Conservation (phyloP, 164 flowering plant species). For the Nymphaea colorata region DNA sequence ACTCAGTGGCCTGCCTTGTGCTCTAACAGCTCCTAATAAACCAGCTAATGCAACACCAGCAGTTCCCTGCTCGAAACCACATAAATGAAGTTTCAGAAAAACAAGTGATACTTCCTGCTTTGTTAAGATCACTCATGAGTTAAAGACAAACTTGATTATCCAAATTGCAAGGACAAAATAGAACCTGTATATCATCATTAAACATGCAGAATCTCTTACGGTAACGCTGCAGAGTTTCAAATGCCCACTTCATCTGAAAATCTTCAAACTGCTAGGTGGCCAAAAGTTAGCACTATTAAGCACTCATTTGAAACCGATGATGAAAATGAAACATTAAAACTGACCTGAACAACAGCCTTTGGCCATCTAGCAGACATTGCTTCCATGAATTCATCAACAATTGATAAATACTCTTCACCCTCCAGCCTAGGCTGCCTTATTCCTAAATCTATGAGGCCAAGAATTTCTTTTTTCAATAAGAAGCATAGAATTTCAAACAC, state of each 20-base stretch:
- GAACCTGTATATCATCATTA: constrained; percentile 96
- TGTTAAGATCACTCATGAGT: not conserved
- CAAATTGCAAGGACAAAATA: not conserved
- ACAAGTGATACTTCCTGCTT: not conserved
- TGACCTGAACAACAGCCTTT: constrained; percentile 91
- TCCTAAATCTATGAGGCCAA: constrained; percentile 72
- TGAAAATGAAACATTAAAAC: constrained; percentile 1
- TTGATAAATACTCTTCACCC: constrained; percentile 83
- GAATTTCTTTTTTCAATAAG: not conserved
- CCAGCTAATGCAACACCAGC: constrained; percentile 99
- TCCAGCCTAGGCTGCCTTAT: constrained; percentile 83
- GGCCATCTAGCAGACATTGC: constrained; percentile 93
- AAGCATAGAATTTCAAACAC: not conserved
- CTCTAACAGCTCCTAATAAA: constrained; percentile 86
- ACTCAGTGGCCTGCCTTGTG: constrained; percentile 79
- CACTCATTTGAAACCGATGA: not conserved
- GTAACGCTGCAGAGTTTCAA: constrained; percentile 88
- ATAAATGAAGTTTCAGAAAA: not conserved
- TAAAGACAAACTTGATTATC: not conserved
- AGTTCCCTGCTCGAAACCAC: constrained; percentile 55
- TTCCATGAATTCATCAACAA: constrained; percentile 98
- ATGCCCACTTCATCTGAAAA: constrained; percentile 99
- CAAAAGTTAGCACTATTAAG: not conserved
- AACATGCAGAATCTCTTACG: constrained; percentile 91
- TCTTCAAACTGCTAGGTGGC: constrained; percentile 70